These are phyloP conservation scores for Trametes sanguinea DNA, from an alignment of 768 basidiomycete species.

Conservation along the genomic window DNA sequence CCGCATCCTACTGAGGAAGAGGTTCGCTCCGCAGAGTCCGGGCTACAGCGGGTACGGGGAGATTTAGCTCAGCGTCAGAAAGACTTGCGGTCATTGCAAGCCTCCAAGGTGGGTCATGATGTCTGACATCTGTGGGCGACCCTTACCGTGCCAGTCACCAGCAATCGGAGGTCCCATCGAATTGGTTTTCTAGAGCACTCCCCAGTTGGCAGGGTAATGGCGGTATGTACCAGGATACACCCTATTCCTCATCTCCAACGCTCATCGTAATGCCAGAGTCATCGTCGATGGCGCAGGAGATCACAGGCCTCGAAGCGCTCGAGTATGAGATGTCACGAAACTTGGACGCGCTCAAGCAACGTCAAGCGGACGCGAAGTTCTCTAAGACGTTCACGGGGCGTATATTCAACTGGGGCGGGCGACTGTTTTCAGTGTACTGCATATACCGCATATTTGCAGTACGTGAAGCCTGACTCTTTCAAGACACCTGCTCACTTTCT, in stretches of 20 bases:
- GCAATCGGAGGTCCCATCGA: constrained; percentile 21
- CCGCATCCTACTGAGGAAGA: constrained; percentile 49
- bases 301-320: constrained; percentile 64
- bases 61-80: constrained; percentile 50
- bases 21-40: constrained; percentile 55
- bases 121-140: neutral
- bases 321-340: constrained; percentile 68
- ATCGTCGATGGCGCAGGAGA: constrained; percentile 50
- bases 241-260: too few species aligned
- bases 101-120: constrained; percentile 27
- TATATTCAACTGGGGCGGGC: constrained; percentile 47
- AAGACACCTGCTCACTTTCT: neutral
- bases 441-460: constrained; percentile 62
- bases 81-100: constrained; percentile 37
- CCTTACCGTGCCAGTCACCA: neutral
- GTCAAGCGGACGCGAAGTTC: constrained; percentile 51
- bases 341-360: constrained; percentile 50
- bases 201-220: constrained; percentile 52
- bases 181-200: constrained; percentile 54
- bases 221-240: constrained; percentile 17
- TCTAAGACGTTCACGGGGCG: constrained; percentile 57
- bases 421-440: constrained; percentile 69
- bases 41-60: constrained; percentile 58
- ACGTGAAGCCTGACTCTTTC: constrained; percentile 30
- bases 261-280: constrained; percentile 34